Evolutionary conservation across 805 yeast genomes (phyloP).

Genomic region (Saccharomyces paradoxus): DNA sequence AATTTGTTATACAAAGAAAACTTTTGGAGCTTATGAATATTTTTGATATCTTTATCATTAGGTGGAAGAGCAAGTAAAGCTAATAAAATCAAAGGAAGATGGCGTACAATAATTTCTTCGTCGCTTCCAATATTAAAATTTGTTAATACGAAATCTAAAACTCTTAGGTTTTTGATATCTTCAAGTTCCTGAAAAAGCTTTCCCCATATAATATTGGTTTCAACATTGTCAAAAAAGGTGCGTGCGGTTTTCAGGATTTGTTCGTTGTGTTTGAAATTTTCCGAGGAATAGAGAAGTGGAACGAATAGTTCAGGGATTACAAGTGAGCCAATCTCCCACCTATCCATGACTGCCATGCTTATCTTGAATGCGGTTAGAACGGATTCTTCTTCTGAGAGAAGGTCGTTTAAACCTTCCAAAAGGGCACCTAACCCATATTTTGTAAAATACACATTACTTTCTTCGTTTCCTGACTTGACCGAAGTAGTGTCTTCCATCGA

Average conservation of each 20-base stretch:
- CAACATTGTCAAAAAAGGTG: conserved; percentile 78
- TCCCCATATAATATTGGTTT: conserved; percentile 71
- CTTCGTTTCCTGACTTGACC: conserved; percentile 9
- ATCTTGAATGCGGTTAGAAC: conserved; percentile 50
- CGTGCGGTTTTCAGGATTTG: conserved; percentile 49
- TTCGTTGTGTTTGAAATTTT: conserved; percentile 21
- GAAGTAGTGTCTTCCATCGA: not conserved
- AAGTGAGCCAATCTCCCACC: conserved; percentile 86
- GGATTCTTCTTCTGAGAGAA: conserved; percentile 32
- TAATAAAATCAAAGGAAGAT: conserved; percentile 64
- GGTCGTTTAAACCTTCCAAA: conserved; percentile 43
- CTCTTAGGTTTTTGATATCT: conserved; percentile 33
- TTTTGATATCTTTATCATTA: conserved; percentile 1
- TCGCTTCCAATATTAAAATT: conserved; percentile 65
- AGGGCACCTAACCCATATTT: conserved; percentile 46
- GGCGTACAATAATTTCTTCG: conserved; percentile 74
- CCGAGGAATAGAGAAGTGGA: conserved; percentile 52
- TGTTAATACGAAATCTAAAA: conserved; percentile 51
- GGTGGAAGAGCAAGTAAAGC: conserved; percentile 32
- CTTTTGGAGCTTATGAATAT: conserved; percentile 27
- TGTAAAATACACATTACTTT: conserved; percentile 48
- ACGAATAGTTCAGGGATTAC: conserved; percentile 63
- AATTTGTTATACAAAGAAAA: conserved; percentile 36
- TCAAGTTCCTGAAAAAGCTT: conserved; percentile 36
- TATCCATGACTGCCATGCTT: conserved; percentile 69